Base-by-base conservation (phyloP, 2,329 filamentous ascomycete species). In the Clarireedia sp. region DNA sequence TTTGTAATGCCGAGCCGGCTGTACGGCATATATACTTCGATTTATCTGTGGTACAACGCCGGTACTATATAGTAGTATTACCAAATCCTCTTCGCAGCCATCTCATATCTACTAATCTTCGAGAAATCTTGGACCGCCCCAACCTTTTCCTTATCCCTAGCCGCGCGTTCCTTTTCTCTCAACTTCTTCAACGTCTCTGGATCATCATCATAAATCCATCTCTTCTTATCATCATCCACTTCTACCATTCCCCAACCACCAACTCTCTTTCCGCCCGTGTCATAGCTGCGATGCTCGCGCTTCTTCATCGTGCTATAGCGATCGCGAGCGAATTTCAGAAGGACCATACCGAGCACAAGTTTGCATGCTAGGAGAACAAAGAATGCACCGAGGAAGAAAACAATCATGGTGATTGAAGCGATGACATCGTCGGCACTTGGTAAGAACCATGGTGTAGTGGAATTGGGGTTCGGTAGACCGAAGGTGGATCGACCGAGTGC, bases 71-170 rank as follows among this genome's bases (percentile, higher is more conserved):
- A 3, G 8, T 9, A 12, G 29, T 14, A 21, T 52, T 14, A 97
- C 94, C 94, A 99, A 64, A 99, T 99, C 68, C 94, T 80, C 78
- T 96, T 97, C 0, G 90, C 89, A 64, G 90, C 86, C 94, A 97
- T 96, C 68, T 90, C 90, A 73, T 96, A 99, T 64, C 94, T 79
- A 63, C 78, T 82, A 60, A 83, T 89, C 68, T 74, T 82, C 66
- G 78, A 87, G 71, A 82, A 82, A 68, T 81, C 82, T 51, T 81
- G 78, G 17, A 54, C 78, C 8, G 46, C 78, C 51, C 74, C 73
- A 37, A 77, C 73, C 57, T 69, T 72, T 24, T 54, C 73, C 59
- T 75, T 75, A 36, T 82, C 81, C 59, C 80, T 81, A 6, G 78
- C 79, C 63, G 80, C 75, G 66, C 81, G 80, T 58, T 85, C 83